Evolutionary conservation across 805 yeast genomes (phyloP), one percentile per base, ranked within the genome.

Genomic region (Candida tammaniensis): DNA sequence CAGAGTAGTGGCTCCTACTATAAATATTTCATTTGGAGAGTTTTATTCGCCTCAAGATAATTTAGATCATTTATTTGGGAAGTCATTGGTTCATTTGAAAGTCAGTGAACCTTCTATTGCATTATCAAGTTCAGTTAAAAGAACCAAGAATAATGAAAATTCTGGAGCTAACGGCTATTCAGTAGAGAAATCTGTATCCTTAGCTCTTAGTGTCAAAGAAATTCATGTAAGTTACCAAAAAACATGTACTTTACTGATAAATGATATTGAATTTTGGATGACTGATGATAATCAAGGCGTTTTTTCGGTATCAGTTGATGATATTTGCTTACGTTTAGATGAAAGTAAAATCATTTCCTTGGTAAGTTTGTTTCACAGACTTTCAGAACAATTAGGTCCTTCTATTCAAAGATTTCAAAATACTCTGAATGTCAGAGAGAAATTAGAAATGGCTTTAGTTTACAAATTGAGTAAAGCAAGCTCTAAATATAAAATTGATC

Each of bases 401-500:
- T 46, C 58, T 0, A 14, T 53, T 1, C 25, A 30, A 5, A 47
- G 41, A 24, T 44, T 62, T 29, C 23, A 38, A 10, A 35, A 37
- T 13, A 40, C 52, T 6, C 14, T 44, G 0, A 33, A 39, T 5
- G 31, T 52, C 7, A 31, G 39, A n/a, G 29, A 36, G 2, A 41
- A 40, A 2, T 18, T 30, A 10, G 31, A 36, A n/a, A 55, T 65
- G 7, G 73, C 71, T 24, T 48, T 75, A 21, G 53, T 74, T 1
- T 71, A 71, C 44, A 46, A 51, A 8, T 47, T 73, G 13, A 54
- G 74, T 3, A 47, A 47, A 9, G 74, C 70, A 2, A 64, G 73
- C 7, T 48, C 48, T 7, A 49, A 53, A 1, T 52, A 55, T 31
- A 70, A 72, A 19, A 74, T 88, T 27, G 78, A 79, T 31, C 85